Evolutionary conservation across 345 rosid genomes (phyloP).

Genomic region (Corchorus olitorius): DNA sequence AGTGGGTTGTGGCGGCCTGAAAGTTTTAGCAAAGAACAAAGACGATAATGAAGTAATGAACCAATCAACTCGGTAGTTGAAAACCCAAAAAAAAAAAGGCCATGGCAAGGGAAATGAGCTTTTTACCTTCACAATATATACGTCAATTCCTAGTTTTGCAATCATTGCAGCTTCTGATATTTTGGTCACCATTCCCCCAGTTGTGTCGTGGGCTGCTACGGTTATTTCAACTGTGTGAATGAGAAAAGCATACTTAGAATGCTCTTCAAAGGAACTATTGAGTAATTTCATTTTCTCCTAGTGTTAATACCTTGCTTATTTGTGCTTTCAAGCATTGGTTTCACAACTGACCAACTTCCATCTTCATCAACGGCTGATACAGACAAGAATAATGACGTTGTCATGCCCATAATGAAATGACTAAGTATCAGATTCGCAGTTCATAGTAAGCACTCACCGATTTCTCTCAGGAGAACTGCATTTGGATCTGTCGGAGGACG

Average conservation of each 20-base stretch:
- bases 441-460: slow-evolving; percentile 48
- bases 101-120: not conserved
- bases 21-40: not conserved
- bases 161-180: slow-evolving; percentile 89
- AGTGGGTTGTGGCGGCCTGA: slow-evolving; percentile 81
- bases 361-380: slow-evolving; percentile 71
- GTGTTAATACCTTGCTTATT: slow-evolving; percentile 51
- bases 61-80: not conserved
- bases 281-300: not conserved
- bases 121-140: slow-evolving; percentile 81
- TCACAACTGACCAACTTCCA: slow-evolving; percentile 76
- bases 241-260: not conserved
- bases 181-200: slow-evolving; percentile 93
- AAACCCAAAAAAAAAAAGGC: not conserved
- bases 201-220: slow-evolving; percentile 89
- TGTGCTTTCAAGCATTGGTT: slow-evolving; percentile 46
- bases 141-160: slow-evolving; percentile 86
- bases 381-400: slow-evolving; percentile 6
- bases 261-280: not conserved
- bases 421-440: slow-evolving; percentile 2
- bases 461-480: slow-evolving; percentile 82
- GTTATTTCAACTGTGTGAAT: slow-evolving; percentile 65
- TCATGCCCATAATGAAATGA: not conserved
- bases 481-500: slow-evolving; percentile 78
- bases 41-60: not conserved